Evolutionary conservation across 2,329 filamentous ascomycete species (phyloP).

Genomic region (Neopestalotiopsis sp.): DNA sequence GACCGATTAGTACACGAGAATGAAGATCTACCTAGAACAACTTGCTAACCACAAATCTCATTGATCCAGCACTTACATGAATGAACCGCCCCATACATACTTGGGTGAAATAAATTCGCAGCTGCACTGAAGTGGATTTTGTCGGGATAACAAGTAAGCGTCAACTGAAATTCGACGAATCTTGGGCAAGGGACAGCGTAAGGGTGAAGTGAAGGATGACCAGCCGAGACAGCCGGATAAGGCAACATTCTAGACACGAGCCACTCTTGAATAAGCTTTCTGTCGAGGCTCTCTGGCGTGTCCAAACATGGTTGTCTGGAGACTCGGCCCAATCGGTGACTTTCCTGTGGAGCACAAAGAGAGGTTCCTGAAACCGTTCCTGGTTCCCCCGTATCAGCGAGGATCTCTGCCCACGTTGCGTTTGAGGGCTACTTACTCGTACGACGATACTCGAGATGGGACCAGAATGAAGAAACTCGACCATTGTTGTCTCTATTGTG

Average conservation of each 20-base stretch:
- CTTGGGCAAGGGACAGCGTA: neutral
- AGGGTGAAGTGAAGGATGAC: neutral
- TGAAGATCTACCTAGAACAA: too few relatives aligned
- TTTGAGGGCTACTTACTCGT: slow-evolving; percentile 4
- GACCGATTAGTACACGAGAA: too few relatives aligned
- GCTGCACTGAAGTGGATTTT: too few relatives aligned
- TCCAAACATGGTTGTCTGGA: neutral
- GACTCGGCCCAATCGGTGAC: slow-evolving; percentile 2
- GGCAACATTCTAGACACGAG: slow-evolving; percentile 3
- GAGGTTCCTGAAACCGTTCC: slow-evolving; percentile 8
- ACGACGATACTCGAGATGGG: slow-evolving; percentile 7
- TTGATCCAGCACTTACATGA: too few relatives aligned
- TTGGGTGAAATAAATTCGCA: too few relatives aligned
- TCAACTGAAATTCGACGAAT: neutral
- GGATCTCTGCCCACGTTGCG: neutral
- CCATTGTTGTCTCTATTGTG: neutral
- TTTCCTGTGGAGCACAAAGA: slow-evolving; percentile 1
- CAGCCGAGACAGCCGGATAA: neutral
- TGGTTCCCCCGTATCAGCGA: neutral
- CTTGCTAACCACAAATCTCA: too few relatives aligned
- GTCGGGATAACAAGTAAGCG: neutral
- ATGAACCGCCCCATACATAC: too few relatives aligned
- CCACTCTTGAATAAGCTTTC: neutral
- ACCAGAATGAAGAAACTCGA: slow-evolving; percentile 7
- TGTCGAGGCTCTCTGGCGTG: neutral